Evolutionary conservation across 768 basidiomycete species (phyloP), one percentile per base, ranked within the genome.

Genomic region (Amanita pseudoporphyria): DNA sequence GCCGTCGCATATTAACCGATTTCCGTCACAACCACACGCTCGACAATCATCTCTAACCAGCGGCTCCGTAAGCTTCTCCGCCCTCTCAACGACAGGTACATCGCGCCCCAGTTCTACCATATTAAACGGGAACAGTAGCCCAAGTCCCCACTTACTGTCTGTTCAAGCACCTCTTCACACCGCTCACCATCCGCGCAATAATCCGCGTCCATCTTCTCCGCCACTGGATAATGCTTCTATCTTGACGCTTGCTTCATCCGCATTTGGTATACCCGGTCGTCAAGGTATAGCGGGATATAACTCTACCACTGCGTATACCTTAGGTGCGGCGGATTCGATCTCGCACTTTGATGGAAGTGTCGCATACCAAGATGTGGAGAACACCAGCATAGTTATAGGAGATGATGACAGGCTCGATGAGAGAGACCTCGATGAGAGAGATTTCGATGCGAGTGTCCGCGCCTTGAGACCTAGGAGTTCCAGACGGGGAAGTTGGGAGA

Each of bases 151-250:
- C 40, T n/a, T 72, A 46, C 46, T 60, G 16, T 56, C 71, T 36
- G 72, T 85, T 14, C 89, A 93, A 60, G 89, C 90, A 7, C 95
- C 94, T 0, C 74, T 86, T 31, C 91, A 95, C 62, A 91, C 92
- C 0, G 70, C 78, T n/a, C 91, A 90, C 47, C 92, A 97, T 67
- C 94, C 95, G 9, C 80, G 92, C 40, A 90, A 96, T 64, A 99
- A 99, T 60, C 95, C 95, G 1, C 81, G 88, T 19, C 95, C 96
- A 19, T 85, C 86, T 13, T 89, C 89, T 5, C 86, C 90, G 18
- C 94, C 95, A 1, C 71, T 81, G 39, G 92, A 94, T 60, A 93
- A 98, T 60, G 95, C 95, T 1, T 93, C 89, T 2, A 71, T 94
- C 48, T 72, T 97, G 40, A 99, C 95, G 0, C 78, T 99, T 9